A percentile compares a stretch with the other conserved stretches of the same genome.
Evolutionary conservation across 768 basidiomycete genomes (phyloP).

Genomic region (Tricholoma terreum): DNA sequence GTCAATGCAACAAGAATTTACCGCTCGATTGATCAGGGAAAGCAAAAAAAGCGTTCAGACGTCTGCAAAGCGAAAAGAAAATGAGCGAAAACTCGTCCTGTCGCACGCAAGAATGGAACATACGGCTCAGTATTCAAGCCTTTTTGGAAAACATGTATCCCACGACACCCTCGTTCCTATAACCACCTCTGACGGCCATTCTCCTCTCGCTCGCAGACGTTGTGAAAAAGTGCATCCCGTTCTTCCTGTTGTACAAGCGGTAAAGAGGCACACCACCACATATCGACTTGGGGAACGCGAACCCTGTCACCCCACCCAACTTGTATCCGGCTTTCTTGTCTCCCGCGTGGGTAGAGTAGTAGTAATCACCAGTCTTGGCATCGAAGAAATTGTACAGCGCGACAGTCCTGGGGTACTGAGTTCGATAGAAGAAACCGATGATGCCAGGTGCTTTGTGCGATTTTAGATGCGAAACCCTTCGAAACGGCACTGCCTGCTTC

Average conservation of each 20-base stretch:
- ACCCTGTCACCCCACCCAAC: slow-evolving; percentile 9
- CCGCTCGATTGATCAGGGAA: too few species aligned
- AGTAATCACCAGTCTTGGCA: neutral
- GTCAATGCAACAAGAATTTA: too few species aligned
- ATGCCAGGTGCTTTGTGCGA: neutral
- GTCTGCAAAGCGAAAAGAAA: neutral
- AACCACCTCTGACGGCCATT: slow-evolving; percentile 7
- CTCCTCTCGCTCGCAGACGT: slow-evolving; percentile 4
- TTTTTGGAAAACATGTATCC: slow-evolving; percentile 7
- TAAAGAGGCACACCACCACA: slow-evolving; percentile 7
- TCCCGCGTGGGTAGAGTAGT: slow-evolving; percentile 5
- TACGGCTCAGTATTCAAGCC: neutral
- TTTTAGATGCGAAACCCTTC: neutral
- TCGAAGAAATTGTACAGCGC: slow-evolving; percentile 1
- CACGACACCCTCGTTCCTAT: slow-evolving; percentile 7
- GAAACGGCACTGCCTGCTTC: neutral
- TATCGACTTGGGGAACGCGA: neutral
- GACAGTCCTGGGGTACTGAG: neutral
- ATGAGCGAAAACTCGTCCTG: neutral
- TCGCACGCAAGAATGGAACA: neutral
- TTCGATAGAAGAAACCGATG: neutral
- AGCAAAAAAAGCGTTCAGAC: neutral
- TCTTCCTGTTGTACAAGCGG: slow-evolving; percentile 4
- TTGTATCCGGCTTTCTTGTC: slow-evolving; percentile 6
- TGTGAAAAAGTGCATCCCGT: slow-evolving; percentile 10